Evolutionary conservation across 1,139 yeast species (phyloP).

Genomic region (Magnusiomyces sp.): DNA sequence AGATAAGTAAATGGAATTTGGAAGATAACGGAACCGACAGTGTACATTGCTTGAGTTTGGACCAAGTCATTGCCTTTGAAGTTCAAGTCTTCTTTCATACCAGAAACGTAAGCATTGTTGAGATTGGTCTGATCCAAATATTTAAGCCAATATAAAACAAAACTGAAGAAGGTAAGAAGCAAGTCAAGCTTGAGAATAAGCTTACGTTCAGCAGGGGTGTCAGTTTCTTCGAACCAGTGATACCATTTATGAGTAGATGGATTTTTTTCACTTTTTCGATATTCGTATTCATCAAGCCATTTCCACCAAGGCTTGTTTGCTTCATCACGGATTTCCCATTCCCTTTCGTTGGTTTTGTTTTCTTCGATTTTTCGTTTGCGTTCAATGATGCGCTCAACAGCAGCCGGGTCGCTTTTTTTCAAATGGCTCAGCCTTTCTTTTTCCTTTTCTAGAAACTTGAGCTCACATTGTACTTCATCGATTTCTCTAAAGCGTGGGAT

Average conservation of each 20-base stretch:
- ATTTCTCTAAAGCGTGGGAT: neutral
- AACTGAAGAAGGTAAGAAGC: conserved; percentile 48
- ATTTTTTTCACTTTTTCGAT: conserved; percentile 19
- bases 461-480: neutral
- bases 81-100: conserved; percentile 48
- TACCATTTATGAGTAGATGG: conserved; percentile 43
- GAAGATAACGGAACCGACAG: conserved; percentile 49
- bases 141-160: conserved; percentile 62
- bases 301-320: conserved; percentile 55
- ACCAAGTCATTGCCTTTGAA: conserved; percentile 61
- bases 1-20: conserved; percentile 39
- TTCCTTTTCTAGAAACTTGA: neutral
- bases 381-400: neutral
- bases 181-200: conserved; percentile 55
- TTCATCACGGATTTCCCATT: conserved; percentile 32
- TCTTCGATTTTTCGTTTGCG: neutral
- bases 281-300: conserved; percentile 51
- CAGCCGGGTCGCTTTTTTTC: neutral
- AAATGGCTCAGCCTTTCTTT: neutral
- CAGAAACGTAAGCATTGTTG: conserved; percentile 59
- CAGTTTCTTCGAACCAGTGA: conserved; percentile 53
- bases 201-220: conserved; percentile 44
- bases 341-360: neutral
- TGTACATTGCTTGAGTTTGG: conserved; percentile 49
- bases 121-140: conserved; percentile 49